These are phyloP conservation scores for Candida quercuum DNA, from an alignment of 805 yeast species.

Conservation along the genomic window DNA sequence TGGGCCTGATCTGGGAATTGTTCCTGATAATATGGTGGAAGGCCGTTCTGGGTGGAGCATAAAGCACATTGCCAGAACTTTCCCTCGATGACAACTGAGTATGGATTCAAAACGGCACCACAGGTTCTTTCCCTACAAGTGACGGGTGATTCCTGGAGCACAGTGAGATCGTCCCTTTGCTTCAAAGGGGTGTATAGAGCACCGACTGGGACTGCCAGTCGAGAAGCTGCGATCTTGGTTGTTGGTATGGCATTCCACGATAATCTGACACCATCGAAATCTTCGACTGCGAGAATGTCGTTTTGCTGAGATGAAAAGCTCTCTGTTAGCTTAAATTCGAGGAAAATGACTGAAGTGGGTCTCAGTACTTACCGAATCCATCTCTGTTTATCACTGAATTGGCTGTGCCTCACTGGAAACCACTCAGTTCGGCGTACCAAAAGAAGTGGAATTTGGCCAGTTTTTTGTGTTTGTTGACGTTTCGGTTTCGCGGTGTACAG, in stretches of 20 bases:
- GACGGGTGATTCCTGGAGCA: constrained; percentile 35
- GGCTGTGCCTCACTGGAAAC: no score
- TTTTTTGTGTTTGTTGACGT: no score
- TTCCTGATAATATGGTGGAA: constrained; percentile 31
- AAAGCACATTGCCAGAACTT: constrained; percentile 51
- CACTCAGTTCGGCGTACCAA: no score
- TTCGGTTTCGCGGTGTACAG: no score
- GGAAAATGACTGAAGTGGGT: no score
- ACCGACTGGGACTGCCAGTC: constrained; percentile 51
- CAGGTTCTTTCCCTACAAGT: constrained; percentile 45
- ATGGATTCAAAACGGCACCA: constrained; percentile 50
- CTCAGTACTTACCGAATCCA: no score
- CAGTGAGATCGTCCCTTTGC: constrained; percentile 33
- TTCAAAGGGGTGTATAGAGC: constrained; percentile 56
- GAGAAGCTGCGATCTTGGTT: constrained; percentile 44
- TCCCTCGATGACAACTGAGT: constrained; percentile 26
- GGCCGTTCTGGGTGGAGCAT: constrained; percentile 43
- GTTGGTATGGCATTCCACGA: constrained; percentile 59
- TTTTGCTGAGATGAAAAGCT: no score
- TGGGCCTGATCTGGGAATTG: constrained; percentile 9
- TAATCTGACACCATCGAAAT: constrained; percentile 50
- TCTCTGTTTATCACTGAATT: no score
- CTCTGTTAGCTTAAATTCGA: no score
- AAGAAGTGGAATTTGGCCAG: no score
- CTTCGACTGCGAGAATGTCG: no score